phyloP scores from a whole-genome alignment of 2,329 filamentous ascomycete species.

The Fusarium luffae region DNA sequence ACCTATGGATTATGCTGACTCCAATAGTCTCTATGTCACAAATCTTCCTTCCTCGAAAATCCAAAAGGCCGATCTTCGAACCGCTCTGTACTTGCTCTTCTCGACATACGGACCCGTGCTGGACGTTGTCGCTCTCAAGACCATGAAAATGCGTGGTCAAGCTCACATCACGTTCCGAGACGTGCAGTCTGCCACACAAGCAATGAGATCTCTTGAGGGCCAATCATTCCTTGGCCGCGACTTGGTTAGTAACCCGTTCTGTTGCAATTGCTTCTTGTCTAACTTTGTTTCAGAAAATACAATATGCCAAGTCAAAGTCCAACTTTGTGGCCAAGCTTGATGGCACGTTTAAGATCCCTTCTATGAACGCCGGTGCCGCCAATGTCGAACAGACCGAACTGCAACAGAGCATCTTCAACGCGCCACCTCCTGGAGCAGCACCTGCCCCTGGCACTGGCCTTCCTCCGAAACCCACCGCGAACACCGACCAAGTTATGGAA shows the following conservation, averaged over 20 bases:
- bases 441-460: constrained; percentile 53
- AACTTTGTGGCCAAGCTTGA: constrained; percentile 91
- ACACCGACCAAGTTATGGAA: constrained; percentile 60
- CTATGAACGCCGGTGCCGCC: constrained; percentile 59
- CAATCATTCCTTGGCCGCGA: constrained; percentile 86
- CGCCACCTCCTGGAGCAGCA: constrained; percentile 65
- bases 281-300: constrained; percentile 74
- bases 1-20: constrained; percentile 7
- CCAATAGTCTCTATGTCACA: constrained; percentile 82
- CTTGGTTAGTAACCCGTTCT: constrained; percentile 70
- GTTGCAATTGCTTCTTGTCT: background rate
- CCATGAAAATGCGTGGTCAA: constrained; percentile 92
- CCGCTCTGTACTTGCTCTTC: constrained; percentile 91
- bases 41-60: constrained; percentile 90
- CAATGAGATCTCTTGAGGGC: constrained; percentile 88
- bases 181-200: constrained; percentile 89
- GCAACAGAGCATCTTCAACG: constrained; percentile 84
- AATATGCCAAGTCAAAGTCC: constrained; percentile 91
- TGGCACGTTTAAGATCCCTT: constrained; percentile 83
- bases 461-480: constrained; percentile 62
- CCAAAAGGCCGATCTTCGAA: constrained; percentile 86
- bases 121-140: constrained; percentile 91
- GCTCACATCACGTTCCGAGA: constrained; percentile 93
- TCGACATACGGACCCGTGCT: constrained; percentile 93
- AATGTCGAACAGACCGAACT: constrained; percentile 75